Conservation (phyloP, 225 moss, liverwort and hornwort genomes). For the Marchantia paleacea region DNA sequence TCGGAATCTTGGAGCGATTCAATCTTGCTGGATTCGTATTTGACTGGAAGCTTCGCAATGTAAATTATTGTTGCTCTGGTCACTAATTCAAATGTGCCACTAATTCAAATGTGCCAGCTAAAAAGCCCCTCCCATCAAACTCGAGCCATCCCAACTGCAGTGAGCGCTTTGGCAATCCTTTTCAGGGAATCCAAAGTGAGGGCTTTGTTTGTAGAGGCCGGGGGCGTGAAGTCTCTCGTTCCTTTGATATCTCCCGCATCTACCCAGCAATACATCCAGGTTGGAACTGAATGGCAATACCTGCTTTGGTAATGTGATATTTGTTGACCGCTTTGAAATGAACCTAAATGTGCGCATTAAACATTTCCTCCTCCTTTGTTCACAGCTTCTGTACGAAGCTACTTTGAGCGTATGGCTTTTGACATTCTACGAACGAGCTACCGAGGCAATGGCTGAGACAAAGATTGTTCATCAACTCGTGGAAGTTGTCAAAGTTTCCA, state of each 20-base stretch:
- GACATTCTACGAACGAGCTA: constrained; percentile 70
- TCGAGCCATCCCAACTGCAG: constrained; percentile 73
- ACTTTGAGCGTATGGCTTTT: constrained; percentile 80
- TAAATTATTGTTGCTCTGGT: background rate
- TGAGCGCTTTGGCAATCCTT: constrained; percentile 81
- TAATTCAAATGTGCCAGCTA: constrained; percentile 57
- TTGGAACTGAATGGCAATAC: constrained; percentile 8
- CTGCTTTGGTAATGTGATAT: background rate
- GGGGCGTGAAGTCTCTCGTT: constrained; percentile 63
- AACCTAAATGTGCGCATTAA: background rate
- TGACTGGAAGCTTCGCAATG: background rate
- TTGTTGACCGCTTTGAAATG: background rate
- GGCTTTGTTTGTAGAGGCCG: constrained; percentile 66
- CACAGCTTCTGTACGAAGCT: constrained; percentile 88
- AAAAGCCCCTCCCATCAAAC: constrained; percentile 64
- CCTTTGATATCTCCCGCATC: constrained; percentile 62
- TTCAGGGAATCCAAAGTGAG: constrained; percentile 74
- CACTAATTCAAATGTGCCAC: background rate
- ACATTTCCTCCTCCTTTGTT: background rate
- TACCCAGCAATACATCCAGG: constrained; percentile 87
- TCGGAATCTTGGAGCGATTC: background rate
- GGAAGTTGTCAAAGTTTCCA: constrained; percentile 77
- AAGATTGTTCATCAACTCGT: constrained; percentile 64
- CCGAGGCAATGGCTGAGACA: constrained; percentile 62
- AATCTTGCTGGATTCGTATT: background rate